Percentiles rank a stretch among this genome's conserved stretches.
Conservation (phyloP, 78 protist genomes). For the Bigelowiella natans region DNA sequence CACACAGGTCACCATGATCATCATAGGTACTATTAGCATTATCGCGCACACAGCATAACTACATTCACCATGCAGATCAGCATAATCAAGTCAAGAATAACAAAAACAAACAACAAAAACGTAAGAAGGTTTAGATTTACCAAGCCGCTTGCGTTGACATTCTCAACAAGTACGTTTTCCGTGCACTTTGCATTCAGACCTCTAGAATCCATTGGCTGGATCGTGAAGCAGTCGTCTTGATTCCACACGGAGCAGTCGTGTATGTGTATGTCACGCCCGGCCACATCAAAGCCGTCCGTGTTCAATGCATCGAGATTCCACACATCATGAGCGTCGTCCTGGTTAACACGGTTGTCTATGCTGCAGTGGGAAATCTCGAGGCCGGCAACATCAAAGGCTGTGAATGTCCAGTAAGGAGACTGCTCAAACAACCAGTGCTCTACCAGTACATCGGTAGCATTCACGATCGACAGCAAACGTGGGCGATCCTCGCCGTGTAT, state of each 20-base stretch:
- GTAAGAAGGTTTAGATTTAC: constrained; percentile 16
- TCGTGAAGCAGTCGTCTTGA: constrained; percentile 49
- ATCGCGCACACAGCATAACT: constrained; percentile 32
- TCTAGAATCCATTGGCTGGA: neutral
- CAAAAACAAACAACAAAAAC: constrained; percentile 35
- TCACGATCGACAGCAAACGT: constrained; percentile 18
- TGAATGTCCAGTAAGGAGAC: constrained; percentile 40
- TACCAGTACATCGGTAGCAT: constrained; percentile 7
- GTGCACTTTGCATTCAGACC: too few relatives aligned
- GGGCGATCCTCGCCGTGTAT: constrained; percentile 44
- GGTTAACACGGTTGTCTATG: constrained; percentile 31
- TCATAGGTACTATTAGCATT: too few relatives aligned
- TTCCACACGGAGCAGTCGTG: constrained; percentile 55
- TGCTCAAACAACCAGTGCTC: constrained; percentile 26
- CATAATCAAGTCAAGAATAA: constrained; percentile 19
- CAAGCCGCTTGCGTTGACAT: constrained; percentile 2
- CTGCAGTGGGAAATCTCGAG: constrained; percentile 17
- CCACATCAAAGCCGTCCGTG: constrained; percentile 47
- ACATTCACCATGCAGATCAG: constrained; percentile 42
- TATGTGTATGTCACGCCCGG: constrained; percentile 38
- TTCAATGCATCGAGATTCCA: constrained; percentile 46
- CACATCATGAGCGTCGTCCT: constrained; percentile 4
- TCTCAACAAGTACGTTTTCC: neutral
- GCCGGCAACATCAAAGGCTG: neutral
- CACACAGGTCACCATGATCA: too few relatives aligned